Percentiles rank a stretch among this genome's conserved stretches.
These are phyloP conservation scores for Capsicum rhomboideum DNA, from an alignment of 257 asterid species.

Conservation along the genomic window DNA sequence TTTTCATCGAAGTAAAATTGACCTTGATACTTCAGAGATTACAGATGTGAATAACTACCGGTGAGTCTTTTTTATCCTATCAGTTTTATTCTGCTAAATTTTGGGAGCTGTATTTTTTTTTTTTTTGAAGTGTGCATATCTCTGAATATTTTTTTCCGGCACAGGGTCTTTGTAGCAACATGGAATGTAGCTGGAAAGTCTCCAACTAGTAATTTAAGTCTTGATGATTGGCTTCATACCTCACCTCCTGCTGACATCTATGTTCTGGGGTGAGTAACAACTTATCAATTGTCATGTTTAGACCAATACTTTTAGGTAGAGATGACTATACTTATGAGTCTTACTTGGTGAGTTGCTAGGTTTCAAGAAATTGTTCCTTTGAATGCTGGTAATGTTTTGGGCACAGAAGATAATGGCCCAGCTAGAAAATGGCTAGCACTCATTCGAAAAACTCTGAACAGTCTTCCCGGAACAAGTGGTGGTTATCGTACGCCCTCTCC, in stretches of 20 bases:
- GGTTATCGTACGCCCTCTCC: constrained; percentile 71
- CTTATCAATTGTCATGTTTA: background rate
- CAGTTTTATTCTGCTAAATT: background rate
- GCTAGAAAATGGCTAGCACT: constrained; percentile 88
- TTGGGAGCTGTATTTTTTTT: background rate
- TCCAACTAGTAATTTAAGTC: constrained; percentile 67
- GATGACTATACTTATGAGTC: background rate
- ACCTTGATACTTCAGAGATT: constrained; percentile 55
- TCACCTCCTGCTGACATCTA: constrained; percentile 97
- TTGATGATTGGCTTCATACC: constrained; percentile 92
- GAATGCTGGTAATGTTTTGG: constrained; percentile 96
- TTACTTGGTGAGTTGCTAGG: constrained; percentile 56
- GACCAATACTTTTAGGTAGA: background rate
- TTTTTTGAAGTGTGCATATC: background rate
- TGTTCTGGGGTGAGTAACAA: constrained; percentile 81
- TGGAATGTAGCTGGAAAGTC: constrained; percentile 99
- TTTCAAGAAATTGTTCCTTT: constrained; percentile 99
- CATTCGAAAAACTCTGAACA: constrained; percentile 61
- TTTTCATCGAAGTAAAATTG: constrained; percentile 49
- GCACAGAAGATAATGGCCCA: constrained; percentile 94
- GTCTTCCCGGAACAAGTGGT: constrained; percentile 58
- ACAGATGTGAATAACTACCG: constrained; percentile 61
- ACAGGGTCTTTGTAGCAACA: constrained; percentile 83
- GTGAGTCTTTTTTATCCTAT: constrained; percentile 22
- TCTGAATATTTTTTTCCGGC: background rate